These are phyloP conservation scores for Saccharomycopsis babjevae DNA, from an alignment of 805 yeast species.

Conservation along the genomic window DNA sequence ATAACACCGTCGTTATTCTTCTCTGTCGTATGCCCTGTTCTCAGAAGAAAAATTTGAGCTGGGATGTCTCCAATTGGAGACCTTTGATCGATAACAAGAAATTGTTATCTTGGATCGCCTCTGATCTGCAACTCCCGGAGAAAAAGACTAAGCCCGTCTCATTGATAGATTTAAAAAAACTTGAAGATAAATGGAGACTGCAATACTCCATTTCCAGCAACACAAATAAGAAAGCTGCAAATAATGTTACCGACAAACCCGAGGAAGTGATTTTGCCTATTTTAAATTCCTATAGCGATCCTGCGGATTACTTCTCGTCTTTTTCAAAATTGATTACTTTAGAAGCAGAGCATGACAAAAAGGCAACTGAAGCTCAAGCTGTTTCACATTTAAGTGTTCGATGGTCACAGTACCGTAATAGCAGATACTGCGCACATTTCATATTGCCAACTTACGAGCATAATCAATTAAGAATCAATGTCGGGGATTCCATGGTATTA, in stretches of 20 bases:
- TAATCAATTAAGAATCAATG: conserved; percentile 56
- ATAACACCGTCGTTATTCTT: conserved; percentile 77
- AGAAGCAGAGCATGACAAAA: conserved; percentile 74
- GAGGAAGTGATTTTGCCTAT: conserved; percentile 62
- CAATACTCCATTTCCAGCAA: conserved; percentile 28
- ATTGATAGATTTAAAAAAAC: conserved; percentile 52
- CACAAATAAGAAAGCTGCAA: conserved; percentile 49
- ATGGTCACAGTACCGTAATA: conserved; percentile 65
- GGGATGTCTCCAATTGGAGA: conserved; percentile 89
- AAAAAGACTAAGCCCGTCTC: conserved; percentile 42
- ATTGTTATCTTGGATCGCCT: conserved; percentile 73
- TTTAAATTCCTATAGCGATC: conserved; percentile 68
- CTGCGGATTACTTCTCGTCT: conserved; percentile 73
- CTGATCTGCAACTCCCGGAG: conserved; percentile 39
- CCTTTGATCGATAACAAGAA: conserved; percentile 72
- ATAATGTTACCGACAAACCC: conserved; percentile 35
- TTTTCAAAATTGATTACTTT: conserved; percentile 75
- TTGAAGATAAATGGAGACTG: conserved; percentile 72
- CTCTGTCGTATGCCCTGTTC: conserved; percentile 87
- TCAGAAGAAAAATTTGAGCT: conserved; percentile 58
- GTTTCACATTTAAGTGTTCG: conserved; percentile 59
- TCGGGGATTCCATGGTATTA: conserved; percentile 75
- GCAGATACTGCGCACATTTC: conserved; percentile 60
- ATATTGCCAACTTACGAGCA: conserved; percentile 57
- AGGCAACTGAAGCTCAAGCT: conserved; percentile 66